A percentile compares a stretch with the other conserved stretches of the same genome.
Conservation (phyloP, 805 yeast species). For the Saturnispora diversa region DNA sequence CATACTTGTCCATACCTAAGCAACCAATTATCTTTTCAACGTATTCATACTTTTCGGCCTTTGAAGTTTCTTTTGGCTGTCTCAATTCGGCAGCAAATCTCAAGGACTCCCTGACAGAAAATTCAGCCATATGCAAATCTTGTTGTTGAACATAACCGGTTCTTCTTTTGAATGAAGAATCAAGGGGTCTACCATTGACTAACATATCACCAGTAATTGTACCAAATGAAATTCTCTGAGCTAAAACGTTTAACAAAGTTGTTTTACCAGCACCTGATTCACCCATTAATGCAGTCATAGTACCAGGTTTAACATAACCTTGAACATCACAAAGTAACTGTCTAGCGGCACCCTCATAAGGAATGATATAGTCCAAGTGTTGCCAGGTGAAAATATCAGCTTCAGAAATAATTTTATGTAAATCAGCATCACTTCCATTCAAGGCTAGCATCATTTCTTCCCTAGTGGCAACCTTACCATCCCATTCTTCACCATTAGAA, state of each 20-base stretch:
- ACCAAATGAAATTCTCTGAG: slow-evolving; percentile 45
- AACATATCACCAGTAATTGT: slow-evolving; percentile 49
- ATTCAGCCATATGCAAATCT: slow-evolving; percentile 42
- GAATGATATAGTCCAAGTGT: slow-evolving; percentile 49
- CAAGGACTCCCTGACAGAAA: slow-evolving; percentile 45
- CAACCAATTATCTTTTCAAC: slow-evolving; percentile 36
- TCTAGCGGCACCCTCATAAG: slow-evolving; percentile 36
- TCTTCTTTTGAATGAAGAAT: slow-evolving; percentile 43
- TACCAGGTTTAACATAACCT: slow-evolving; percentile 44
- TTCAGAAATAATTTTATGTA: slow-evolving; percentile 35
- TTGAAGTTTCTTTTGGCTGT: slow-evolving; percentile 34
- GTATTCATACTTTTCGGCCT: slow-evolving; percentile 34
- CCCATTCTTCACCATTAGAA: slow-evolving; percentile 31
- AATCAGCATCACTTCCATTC: slow-evolving; percentile 29
- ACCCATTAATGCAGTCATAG: slow-evolving; percentile 55
- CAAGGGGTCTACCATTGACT: slow-evolving; percentile 44
- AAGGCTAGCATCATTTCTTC: slow-evolving; percentile 25
- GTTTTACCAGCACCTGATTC: slow-evolving; percentile 60
- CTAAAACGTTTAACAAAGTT: slow-evolving; percentile 44
- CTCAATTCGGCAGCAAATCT: slow-evolving; percentile 44
- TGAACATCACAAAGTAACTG: slow-evolving; percentile 36
- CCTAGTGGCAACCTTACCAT: slow-evolving; percentile 34
- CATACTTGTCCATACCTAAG: slow-evolving; percentile 36
- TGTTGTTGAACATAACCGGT: slow-evolving; percentile 52
- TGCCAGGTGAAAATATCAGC: slow-evolving; percentile 56